These are phyloP conservation scores for Cystobasidiaceae sp. DNA, from an alignment of 1,284 basidiomycete species.

Conservation along the genomic window DNA sequence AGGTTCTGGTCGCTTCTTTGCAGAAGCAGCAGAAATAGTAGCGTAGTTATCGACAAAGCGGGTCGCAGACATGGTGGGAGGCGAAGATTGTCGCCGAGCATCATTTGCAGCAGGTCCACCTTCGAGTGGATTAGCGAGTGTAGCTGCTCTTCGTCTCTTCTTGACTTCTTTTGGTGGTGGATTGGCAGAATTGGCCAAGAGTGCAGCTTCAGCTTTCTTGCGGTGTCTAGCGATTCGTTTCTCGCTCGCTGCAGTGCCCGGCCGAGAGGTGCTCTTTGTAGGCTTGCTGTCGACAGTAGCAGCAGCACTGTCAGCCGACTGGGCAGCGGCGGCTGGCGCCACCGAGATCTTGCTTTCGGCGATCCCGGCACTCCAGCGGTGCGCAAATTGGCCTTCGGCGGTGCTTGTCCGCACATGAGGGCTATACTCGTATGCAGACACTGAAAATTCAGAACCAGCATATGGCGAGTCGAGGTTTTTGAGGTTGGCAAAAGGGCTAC, in stretches of 20 bases:
- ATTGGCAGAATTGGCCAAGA: neutral
- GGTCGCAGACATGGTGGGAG: neutral
- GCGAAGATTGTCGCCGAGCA: neutral
- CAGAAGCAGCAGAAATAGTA: no score
- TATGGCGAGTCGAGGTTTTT: neutral
- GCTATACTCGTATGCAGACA: neutral
- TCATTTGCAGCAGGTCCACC: neutral
- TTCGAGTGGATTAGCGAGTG: neutral
- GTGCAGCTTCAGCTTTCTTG: neutral
- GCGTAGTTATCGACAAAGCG: neutral
- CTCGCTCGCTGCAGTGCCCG: no score
- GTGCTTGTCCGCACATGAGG: neutral
- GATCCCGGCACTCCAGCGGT: neutral
- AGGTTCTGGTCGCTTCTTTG: no score
- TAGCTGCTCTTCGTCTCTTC: neutral
- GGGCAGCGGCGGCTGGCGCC: no score
- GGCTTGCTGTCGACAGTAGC: no score
- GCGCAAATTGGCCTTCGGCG: neutral
- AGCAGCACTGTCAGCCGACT: no score
- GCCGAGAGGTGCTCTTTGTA: no score
- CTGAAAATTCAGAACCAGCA: neutral
- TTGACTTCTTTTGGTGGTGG: neutral
- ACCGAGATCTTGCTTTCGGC: no score
- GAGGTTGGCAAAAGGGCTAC: neutral
- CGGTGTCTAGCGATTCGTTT: no score